Evolutionary conservation across 805 yeast species (phyloP).

Genomic region (Wickerhamomyces hampshirensis): DNA sequence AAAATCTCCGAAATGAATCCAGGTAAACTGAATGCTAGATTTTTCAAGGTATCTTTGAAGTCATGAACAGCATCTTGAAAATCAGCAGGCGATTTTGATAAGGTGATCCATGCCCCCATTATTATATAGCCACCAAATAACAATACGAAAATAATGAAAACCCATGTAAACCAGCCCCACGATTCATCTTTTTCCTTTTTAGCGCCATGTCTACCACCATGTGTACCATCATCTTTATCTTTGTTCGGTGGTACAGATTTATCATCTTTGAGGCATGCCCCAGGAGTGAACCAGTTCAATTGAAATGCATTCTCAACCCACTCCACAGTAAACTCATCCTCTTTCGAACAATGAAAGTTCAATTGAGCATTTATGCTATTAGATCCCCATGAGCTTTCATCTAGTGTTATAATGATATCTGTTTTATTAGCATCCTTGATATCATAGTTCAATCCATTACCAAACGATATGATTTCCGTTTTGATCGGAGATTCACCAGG

Average conservation of each 20-base stretch:
- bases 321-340: constrained; percentile 25
- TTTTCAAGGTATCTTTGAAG: constrained; percentile 62
- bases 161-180: constrained; percentile 82
- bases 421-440: constrained; percentile 25
- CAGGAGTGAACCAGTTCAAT: constrained; percentile 35
- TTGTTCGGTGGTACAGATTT: constrained; percentile 24
- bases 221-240: constrained; percentile 25
- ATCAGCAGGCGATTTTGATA: constrained; percentile 61
- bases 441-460: constrained; percentile 35
- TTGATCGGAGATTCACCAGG: constrained; percentile 44
- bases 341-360: constrained; percentile 42
- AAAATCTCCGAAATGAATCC: constrained; percentile 63
- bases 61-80: constrained; percentile 71
- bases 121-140: constrained; percentile 66
- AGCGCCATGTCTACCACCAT: constrained; percentile 18
- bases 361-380: constrained; percentile 42
- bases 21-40: constrained; percentile 55
- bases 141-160: constrained; percentile 69
- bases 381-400: constrained; percentile 71
- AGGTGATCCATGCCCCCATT: constrained; percentile 72
- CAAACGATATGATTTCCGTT: constrained; percentile 60
- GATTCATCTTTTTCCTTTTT: constrained; percentile 29
- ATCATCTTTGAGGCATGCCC: constrained; percentile 35
- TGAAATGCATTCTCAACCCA: constrained; percentile 23
- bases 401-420: constrained; percentile 34